Evolutionary conservation across 306 rosid species (phyloP).

Genomic region (Quercus agrifolia): DNA sequence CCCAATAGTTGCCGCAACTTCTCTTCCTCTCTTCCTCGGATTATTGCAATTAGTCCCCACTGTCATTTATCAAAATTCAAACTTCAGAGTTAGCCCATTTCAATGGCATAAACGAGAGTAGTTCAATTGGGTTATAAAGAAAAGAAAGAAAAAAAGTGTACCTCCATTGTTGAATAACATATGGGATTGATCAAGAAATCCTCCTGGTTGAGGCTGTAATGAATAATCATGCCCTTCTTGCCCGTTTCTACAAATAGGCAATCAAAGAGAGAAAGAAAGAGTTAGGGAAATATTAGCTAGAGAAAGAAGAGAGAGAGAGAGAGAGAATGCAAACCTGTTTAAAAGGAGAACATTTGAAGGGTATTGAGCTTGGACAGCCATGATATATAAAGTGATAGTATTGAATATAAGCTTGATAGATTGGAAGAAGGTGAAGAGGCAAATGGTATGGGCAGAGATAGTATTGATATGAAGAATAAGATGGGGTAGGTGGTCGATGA

Average conservation of each 20-base stretch:
- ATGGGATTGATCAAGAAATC: constrained; percentile 62
- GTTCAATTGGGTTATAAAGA: neutral
- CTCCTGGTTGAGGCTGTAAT: constrained; percentile 56
- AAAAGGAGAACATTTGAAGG: constrained; percentile 75
- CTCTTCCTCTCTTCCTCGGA: constrained; percentile 81
- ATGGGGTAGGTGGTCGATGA: constrained; percentile 1
- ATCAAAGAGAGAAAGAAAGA: neutral
- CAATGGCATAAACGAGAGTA: neutral
- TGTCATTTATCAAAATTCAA: neutral
- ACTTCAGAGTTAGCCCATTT: neutral
- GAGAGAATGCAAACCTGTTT: constrained; percentile 53
- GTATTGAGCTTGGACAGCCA: constrained; percentile 99
- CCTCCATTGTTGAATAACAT: constrained; percentile 71
- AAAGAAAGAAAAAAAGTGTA: neutral
- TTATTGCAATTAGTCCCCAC: constrained; percentile 24
- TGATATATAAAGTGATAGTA: constrained; percentile 7
- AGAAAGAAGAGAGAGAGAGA: neutral
- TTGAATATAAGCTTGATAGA: neutral
- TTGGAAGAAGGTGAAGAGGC: constrained; percentile 5
- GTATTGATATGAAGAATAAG: constrained; percentile 7
- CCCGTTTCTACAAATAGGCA: constrained; percentile 42
- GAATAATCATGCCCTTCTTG: constrained; percentile 76
- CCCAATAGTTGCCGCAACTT: constrained; percentile 34
- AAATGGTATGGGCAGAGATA: neutral
- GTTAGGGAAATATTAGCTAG: neutral